phyloP scores from a whole-genome alignment of 106 monocot genomes.

The Phalaenopsis equestris region DNA sequence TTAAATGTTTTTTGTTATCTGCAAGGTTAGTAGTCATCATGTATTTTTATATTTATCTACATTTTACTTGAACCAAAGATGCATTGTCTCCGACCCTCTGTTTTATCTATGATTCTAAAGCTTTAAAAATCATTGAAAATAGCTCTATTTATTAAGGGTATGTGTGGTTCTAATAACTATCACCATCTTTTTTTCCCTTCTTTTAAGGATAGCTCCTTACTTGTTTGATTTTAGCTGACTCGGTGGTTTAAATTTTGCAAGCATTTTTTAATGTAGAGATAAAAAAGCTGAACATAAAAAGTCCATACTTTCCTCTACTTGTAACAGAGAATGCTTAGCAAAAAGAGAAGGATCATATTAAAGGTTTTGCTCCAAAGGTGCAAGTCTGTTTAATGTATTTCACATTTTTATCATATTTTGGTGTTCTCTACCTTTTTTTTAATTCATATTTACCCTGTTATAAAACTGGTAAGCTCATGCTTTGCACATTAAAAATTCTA shows the following conservation, averaged over 20 bases:
- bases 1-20: not conserved
- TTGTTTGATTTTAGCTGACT: not conserved
- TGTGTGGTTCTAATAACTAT: not conserved
- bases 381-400: not conserved
- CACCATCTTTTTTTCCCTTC: not conserved
- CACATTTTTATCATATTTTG: not conserved
- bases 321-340: conserved; percentile 71
- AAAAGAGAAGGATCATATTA: conserved; percentile 96
- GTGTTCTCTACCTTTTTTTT: not conserved
- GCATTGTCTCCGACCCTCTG: not conserved
- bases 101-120: not conserved
- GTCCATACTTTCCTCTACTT: conserved; percentile 84
- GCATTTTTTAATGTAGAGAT: conserved; percentile 88
- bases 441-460: not conserved
- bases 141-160: not conserved
- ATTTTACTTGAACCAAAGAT: not conserved
- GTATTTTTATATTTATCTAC: not conserved
- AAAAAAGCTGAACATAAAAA: conserved; percentile 81
- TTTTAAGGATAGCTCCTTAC: not conserved
- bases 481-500: not conserved
- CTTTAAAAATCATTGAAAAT: not conserved
- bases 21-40: not conserved
- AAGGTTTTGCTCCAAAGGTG: conserved; percentile 99
- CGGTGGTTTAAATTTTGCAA: conserved; percentile 34
- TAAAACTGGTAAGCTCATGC: not conserved